Conservation (phyloP, 306 rosid species). For the Hippophae gyantsensis region DNA sequence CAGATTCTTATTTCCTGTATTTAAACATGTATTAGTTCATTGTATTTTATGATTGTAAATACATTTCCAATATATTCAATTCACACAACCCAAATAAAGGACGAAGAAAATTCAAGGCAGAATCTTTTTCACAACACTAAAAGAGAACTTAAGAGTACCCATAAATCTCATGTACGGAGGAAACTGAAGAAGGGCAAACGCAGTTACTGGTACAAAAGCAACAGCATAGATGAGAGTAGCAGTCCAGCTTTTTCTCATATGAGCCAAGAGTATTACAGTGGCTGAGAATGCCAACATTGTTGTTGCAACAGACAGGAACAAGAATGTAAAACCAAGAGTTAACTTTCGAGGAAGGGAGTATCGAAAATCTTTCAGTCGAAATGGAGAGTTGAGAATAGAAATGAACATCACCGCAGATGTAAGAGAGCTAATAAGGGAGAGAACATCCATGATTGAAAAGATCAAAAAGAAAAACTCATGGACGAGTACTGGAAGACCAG, state of each 20-base stretch:
- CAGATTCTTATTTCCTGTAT: no score
- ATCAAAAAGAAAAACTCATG: not conserved
- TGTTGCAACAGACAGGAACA: conserved; percentile 16
- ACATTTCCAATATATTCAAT: no score
- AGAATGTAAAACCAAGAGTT: conserved; percentile 11
- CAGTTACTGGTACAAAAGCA: conserved; percentile 19
- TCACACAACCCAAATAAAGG: no score
- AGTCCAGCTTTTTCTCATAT: conserved; percentile 4
- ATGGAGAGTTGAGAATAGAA: not conserved
- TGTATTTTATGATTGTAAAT: no score
- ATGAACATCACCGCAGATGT: conserved; percentile 27
- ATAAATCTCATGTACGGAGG: not conserved
- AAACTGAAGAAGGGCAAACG: conserved; percentile 15
- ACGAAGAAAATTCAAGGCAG: no score
- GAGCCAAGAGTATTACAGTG: conserved; percentile 12
- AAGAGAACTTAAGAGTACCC: no score
- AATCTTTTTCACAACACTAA: no score
- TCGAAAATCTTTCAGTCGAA: conserved; percentile 10
- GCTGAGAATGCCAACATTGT: conserved; percentile 28
- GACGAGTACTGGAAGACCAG: not conserved
- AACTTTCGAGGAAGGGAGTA: conserved; percentile 19
- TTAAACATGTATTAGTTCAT: no score
- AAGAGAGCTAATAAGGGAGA: conserved; percentile 17
- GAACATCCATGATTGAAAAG: conserved; percentile 21
- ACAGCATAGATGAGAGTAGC: conserved; percentile 9